A percentile compares a stretch with the other conserved stretches of the same genome.
phyloP scores from a whole-genome alignment of 164 flowering plant genomes.

The Vitis cinerea region DNA sequence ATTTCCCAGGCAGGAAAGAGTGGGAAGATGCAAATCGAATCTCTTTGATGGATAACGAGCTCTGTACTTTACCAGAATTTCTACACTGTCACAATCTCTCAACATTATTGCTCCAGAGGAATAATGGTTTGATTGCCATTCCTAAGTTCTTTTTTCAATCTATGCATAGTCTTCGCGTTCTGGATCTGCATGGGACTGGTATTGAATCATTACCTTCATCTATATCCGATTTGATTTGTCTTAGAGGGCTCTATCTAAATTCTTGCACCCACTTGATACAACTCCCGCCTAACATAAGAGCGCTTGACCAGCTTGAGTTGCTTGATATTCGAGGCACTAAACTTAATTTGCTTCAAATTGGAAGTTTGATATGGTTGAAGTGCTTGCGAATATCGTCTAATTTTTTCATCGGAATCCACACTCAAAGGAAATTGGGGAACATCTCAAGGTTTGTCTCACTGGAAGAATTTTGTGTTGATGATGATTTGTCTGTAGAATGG shows the following conservation, averaged over 20 bases:
- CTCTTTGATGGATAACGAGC: constrained; percentile 3
- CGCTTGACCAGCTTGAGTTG: constrained; percentile 2
- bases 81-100: background rate
- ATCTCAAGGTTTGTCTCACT: background rate
- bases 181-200: constrained; percentile 13
- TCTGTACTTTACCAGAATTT: background rate
- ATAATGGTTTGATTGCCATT: background rate
- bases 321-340: constrained; percentile 9
- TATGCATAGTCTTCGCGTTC: constrained; percentile 17
- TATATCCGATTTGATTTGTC: constrained; percentile 2
- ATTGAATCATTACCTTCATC: constrained; percentile 15
- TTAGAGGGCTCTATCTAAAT: constrained; percentile 10
- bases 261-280: constrained; percentile 1
- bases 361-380: background rate
- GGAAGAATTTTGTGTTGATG: constrained; percentile 24
- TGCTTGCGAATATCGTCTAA: constrained; percentile 8
- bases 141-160: constrained; percentile 14
- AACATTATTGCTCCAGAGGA: constrained; percentile 16
- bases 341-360: background rate
- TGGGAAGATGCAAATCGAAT: background rate
- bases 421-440: background rate
- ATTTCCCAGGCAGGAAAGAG: background rate
- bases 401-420: background rate
- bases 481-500: background rate
- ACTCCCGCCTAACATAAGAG: constrained; percentile 7